Evolutionary conservation across 306 rosid genomes (phyloP), one percentile per base, ranked within the genome.

Genomic region (Prunus kanzakura): DNA sequence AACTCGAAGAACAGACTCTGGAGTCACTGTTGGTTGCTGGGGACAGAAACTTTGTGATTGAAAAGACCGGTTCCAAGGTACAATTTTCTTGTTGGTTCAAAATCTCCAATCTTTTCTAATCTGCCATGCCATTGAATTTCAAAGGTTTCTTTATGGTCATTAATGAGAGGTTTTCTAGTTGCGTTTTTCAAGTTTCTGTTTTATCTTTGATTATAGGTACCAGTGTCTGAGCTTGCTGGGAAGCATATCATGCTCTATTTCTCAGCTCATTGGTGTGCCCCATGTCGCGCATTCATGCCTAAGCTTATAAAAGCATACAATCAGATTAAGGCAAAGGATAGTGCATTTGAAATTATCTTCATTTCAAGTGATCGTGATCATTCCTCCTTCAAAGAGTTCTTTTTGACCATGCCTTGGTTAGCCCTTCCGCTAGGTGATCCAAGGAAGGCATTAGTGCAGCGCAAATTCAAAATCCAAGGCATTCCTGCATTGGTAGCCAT

Each of bases 191-290:
- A 25, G 45, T 61, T 61, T 60, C 19, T 69, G 47, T 46, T 72
- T 4, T 60, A 3, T 61, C 27, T 73, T 73, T 51, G 30, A 30
- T 55, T 52, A 35, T 35, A 81, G 88, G 75, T 86, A 51, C 87
- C 76, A 0, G 85, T 86, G 50, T 80, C 87, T 69, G 86, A 78
- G 32, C 76, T 86, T 49, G 83, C 74, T 55, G 89, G 89, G 16
- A 82, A 80, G 82, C 76, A 70, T 52, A 51, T 85, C 72, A 80
- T 85, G 61, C 78, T 86, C 12, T 86, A 83, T 66, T 83, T 80
- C 82, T 86, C 89, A 61, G 86, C 89, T 66, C 83, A 80, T 66
- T 82, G 89, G 89, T 86, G 87, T 65, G 79, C 83, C 6, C 89
- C 87, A 46, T 86, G 89, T 22, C 87, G 72, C 23, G 65, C 79